phyloP scores from a whole-genome alignment of 495 filamentous ascomycete species.

The Parachaetomium inaequale region DNA sequence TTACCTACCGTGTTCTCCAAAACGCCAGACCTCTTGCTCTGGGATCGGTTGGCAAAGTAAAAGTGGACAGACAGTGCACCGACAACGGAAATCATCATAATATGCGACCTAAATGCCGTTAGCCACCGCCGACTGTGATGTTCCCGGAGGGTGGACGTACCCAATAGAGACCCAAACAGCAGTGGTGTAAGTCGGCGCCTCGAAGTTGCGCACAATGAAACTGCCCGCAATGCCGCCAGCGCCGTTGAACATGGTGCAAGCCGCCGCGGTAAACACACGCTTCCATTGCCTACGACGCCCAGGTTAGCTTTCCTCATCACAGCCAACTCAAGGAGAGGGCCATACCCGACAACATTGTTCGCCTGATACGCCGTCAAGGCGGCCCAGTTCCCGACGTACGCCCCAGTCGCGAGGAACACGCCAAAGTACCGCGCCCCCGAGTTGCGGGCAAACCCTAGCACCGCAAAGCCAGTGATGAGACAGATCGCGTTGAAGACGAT shows the following conservation, averaged over 20 bases:
- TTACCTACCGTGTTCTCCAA: conserved; percentile 26
- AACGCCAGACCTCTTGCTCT: background rate
- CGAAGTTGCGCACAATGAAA: conserved; percentile 64
- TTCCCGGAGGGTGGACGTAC: conserved; percentile 23
- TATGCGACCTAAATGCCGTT: conserved; percentile 44
- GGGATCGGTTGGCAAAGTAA: conserved; percentile 51
- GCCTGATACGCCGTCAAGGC: conserved; percentile 70
- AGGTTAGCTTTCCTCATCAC: conserved; percentile 22
- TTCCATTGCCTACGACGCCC: conserved; percentile 60
- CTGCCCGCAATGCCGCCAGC: conserved; percentile 73
- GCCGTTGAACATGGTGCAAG: conserved; percentile 67
- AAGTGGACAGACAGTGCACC: conserved; percentile 60
- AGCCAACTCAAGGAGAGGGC: background rate
- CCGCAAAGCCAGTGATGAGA: conserved; percentile 67
- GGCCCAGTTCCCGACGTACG: conserved; percentile 78
- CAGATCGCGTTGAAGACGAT: conserved; percentile 71
- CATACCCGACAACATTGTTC: conserved; percentile 59
- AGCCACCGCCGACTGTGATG: background rate
- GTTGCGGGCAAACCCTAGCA: conserved; percentile 67
- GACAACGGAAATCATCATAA: conserved; percentile 63
- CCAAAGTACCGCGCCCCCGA: conserved; percentile 70
- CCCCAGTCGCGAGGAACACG: conserved; percentile 70
- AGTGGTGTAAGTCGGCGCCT: conserved; percentile 66
- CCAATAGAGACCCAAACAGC: conserved; percentile 72
- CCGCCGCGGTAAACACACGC: conserved; percentile 65